phyloP scores from a whole-genome alignment of 2,329 filamentous ascomycete species.

The Xylaria sp. region DNA sequence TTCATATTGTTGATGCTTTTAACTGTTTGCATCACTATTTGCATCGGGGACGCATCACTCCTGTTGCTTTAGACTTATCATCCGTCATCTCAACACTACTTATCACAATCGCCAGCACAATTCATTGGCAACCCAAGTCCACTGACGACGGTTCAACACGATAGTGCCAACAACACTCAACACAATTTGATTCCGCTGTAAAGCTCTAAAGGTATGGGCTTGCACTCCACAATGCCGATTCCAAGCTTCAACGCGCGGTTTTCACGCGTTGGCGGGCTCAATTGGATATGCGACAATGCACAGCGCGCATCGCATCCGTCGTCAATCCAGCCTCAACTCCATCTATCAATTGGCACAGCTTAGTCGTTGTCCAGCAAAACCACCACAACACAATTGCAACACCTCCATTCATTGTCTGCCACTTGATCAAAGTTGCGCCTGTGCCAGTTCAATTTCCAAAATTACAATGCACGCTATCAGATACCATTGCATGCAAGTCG shows the following conservation, averaged over 20 bases:
- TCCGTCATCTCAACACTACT: slow-evolving; percentile 27
- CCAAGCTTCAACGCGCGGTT: slow-evolving; percentile 52
- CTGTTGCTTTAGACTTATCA: slow-evolving; percentile 21
- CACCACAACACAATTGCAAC: neutral
- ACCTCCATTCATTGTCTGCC: neutral
- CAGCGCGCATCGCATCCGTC: slow-evolving; percentile 36
- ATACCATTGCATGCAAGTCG: neutral
- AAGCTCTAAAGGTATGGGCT: slow-evolving; percentile 53
- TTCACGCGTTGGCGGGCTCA: slow-evolving; percentile 49
- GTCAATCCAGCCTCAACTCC: slow-evolving; percentile 11
- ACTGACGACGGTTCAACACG: slow-evolving; percentile 45
- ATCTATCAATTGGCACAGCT: slow-evolving; percentile 14
- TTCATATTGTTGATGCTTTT: slow-evolving; percentile 28
- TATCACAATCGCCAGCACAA: slow-evolving; percentile 35
- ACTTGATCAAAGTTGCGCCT: neutral
- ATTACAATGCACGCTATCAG: neutral
- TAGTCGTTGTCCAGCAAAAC: neutral
- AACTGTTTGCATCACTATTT: slow-evolving; percentile 32
- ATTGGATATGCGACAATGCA: slow-evolving; percentile 53
- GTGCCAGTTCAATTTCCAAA: neutral
- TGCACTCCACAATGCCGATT: slow-evolving; percentile 43
- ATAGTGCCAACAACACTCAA: slow-evolving; percentile 50
- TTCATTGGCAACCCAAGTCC: slow-evolving; percentile 35
- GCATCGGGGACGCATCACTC: slow-evolving; percentile 6
- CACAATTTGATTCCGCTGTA: slow-evolving; percentile 39